Evolutionary conservation across 306 rosid genomes (phyloP).

Genomic region (barrel medic (Medicago truncatula)): MtrunA17r5.0-ANR NC_053045.1:61000501-61001000

Average conservation of each 20-base stretch:
- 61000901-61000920: conserved; percentile 72
- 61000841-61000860: conserved; percentile 76
- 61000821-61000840: conserved; percentile 67
- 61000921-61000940: conserved; percentile 72
- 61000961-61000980: conserved; percentile 64
- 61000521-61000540: conserved; percentile 72
- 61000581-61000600: conserved; percentile 81
- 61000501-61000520: conserved; percentile 77
- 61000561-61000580: conserved; percentile 73
- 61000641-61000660: conserved; percentile 67
- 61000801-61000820: conserved; percentile 72
- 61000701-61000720: conserved; percentile 49
- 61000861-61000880: conserved; percentile 80
- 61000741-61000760: conserved; percentile 72
- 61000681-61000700: conserved; percentile 71
- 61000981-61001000: conserved; percentile 74
- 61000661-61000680: conserved; percentile 83
- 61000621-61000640: conserved; percentile 66
- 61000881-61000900: conserved; percentile 86
- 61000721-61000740: conserved; percentile 70
- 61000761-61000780: conserved; percentile 55
- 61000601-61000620: conserved; percentile 71
- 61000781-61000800: conserved; percentile 76
- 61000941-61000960: conserved; percentile 82
- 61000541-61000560: conserved; percentile 87